Conservation (phyloP, 768 basidiomycete genomes). For the Tulasnella calospora region DNA sequence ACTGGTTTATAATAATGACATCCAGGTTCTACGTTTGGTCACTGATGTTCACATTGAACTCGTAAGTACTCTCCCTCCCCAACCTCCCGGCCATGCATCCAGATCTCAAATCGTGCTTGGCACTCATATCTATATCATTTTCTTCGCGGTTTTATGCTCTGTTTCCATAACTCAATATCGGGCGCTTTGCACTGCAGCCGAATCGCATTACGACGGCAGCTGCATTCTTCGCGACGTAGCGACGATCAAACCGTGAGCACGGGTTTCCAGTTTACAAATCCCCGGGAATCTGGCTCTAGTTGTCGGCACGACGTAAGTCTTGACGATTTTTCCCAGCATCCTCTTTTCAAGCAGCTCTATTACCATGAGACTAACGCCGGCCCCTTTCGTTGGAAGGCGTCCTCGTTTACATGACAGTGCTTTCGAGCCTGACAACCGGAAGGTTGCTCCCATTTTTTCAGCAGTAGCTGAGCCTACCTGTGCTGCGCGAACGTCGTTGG, state of each 20-base stretch:
- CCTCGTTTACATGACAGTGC: no score
- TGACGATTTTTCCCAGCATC: no score
- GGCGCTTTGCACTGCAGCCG: not conserved
- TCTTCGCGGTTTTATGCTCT: not conserved
- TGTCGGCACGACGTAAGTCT: not conserved
- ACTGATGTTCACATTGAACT: constrained; percentile 11
- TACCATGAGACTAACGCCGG: no score
- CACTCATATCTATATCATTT: not conserved
- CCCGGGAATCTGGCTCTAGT: not conserved
- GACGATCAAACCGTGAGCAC: not conserved
- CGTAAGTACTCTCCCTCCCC: not conserved
- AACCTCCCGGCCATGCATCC: not conserved
- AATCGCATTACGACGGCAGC: not conserved
- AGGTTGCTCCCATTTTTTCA: no score
- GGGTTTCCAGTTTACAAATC: not conserved
- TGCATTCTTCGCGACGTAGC: not conserved
- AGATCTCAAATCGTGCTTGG: not conserved
- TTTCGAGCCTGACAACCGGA: no score
- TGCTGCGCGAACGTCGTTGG: no score
- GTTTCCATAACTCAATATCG: not conserved
- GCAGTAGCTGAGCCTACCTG: no score
- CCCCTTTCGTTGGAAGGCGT: no score
- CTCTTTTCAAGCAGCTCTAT: no score
- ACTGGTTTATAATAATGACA: not conserved
- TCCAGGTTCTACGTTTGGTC: not conserved